Evolutionary conservation across 1,284 basidiomycete genomes (phyloP).

Genomic region (Cystobasidium sp.): DNA sequence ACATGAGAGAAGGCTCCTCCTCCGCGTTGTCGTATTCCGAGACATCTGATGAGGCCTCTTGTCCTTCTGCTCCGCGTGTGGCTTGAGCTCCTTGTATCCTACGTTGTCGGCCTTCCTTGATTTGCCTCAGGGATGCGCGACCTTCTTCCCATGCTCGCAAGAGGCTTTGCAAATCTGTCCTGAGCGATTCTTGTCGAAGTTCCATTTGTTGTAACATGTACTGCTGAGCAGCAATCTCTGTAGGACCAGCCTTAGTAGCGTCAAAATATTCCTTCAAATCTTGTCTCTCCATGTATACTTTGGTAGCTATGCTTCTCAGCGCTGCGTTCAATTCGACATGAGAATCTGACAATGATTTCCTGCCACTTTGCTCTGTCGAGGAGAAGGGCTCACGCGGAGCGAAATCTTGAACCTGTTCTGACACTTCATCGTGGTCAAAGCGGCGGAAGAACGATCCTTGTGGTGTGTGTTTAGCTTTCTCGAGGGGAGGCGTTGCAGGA

Average conservation of each 20-base stretch:
- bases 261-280: conserved; percentile 16
- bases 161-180: conserved; percentile 10
- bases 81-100: not conserved
- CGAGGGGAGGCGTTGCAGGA: conserved; percentile 26
- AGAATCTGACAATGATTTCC: not conserved
- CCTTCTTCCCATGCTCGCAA: conserved; percentile 18
- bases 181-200: conserved; percentile 14
- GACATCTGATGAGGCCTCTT: not conserved
- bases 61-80: not conserved
- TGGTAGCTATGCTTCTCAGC: conserved; percentile 19
- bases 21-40: conserved; percentile 17
- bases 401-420: conserved; percentile 6
- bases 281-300: conserved; percentile 18
- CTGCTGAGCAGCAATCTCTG: not conserved
- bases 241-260: not conserved
- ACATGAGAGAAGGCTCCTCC: conserved; percentile 23
- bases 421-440: not conserved
- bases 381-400: conserved; percentile 24
- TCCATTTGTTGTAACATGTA: conserved; percentile 1
- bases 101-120: conserved; percentile 2
- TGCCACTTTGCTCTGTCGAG: conserved; percentile 9
- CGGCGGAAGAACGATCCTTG: not conserved
- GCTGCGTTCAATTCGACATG: not conserved
- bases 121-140: conserved; percentile 7
- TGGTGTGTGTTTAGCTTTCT: not conserved